phyloP scores from a whole-genome alignment of 805 yeast species.

The Candida arabinofermentans region DNA sequence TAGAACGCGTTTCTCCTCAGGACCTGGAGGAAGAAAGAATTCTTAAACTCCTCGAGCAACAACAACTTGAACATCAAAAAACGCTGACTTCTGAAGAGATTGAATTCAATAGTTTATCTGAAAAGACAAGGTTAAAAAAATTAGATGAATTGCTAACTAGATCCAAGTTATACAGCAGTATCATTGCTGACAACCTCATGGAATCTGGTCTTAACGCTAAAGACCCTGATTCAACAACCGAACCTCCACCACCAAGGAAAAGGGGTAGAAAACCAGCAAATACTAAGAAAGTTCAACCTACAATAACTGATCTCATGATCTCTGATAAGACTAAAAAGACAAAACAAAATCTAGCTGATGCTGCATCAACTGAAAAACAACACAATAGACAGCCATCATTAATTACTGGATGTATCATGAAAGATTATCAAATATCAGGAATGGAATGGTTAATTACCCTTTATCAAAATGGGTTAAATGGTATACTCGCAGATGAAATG shows the following conservation, averaged over 20 bases:
- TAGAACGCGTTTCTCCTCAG: constrained; percentile 7
- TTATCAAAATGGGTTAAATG: constrained; percentile 91
- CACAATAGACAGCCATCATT: constrained; percentile 47
- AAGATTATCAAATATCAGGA: constrained; percentile 86
- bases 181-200: constrained; percentile 75
- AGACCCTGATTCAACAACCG: constrained; percentile 3
- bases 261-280: background rate
- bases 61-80: constrained; percentile 8
- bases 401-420: constrained; percentile 56
- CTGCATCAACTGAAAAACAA: constrained; percentile 11
- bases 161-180: constrained; percentile 82
- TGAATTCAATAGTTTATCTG: constrained; percentile 42
- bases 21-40: constrained; percentile 24
- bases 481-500: constrained; percentile 97
- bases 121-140: constrained; percentile 58
- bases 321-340: constrained; percentile 18
- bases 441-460: constrained; percentile 85
- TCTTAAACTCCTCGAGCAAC: constrained; percentile 18
- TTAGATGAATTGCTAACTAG: constrained; percentile 76
- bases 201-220: constrained; percentile 36
- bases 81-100: constrained; percentile 30
- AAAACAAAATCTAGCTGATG: constrained; percentile 16
- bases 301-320: constrained; percentile 12
- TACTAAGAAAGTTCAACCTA: constrained; percentile 8
- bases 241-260: constrained; percentile 9